phyloP scores from a whole-genome alignment of 768 basidiomycete genomes.

The Russula brevipes region DNA sequence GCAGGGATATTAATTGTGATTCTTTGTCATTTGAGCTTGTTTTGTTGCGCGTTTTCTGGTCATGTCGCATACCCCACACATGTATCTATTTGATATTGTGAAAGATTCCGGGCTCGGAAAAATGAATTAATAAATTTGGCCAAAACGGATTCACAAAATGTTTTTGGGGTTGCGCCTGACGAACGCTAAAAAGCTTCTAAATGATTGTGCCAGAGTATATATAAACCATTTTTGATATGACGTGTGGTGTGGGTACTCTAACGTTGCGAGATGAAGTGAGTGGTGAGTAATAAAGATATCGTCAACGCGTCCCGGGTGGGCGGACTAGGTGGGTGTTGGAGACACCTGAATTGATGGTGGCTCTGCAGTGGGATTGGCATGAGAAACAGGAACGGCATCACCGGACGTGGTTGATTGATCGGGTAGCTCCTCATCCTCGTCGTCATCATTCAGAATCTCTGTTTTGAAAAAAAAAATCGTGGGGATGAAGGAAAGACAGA shows the following conservation, averaged over 20 bases:
- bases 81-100: slow-evolving; percentile 8
- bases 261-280: slow-evolving; percentile 23
- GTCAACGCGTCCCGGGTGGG: not conserved
- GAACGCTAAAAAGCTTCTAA: not conserved
- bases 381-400: not conserved
- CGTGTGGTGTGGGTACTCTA: slow-evolving; percentile 20
- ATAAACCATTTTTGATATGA: slow-evolving; percentile 9
- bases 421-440: slow-evolving; percentile 16
- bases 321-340: not conserved
- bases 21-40: not conserved
- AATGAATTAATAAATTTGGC: slow-evolving; percentile 2
- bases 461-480: not conserved
- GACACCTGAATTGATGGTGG: not conserved
- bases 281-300: slow-evolving; percentile 25
- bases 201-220: slow-evolving; percentile 1
- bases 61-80: slow-evolving; percentile 4
- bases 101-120: not conserved
- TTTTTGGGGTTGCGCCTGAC: not conserved
- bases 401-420: not conserved
- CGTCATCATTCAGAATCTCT: slow-evolving; percentile 25
- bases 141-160: not conserved
- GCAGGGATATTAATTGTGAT: not conserved
- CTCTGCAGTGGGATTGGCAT: not conserved
- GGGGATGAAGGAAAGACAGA: slow-evolving; percentile 5
- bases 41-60: not conserved